phyloP scores from a whole-genome alignment of 2,329 filamentous ascomycete species.

The Fusarium hainanense region DNA sequence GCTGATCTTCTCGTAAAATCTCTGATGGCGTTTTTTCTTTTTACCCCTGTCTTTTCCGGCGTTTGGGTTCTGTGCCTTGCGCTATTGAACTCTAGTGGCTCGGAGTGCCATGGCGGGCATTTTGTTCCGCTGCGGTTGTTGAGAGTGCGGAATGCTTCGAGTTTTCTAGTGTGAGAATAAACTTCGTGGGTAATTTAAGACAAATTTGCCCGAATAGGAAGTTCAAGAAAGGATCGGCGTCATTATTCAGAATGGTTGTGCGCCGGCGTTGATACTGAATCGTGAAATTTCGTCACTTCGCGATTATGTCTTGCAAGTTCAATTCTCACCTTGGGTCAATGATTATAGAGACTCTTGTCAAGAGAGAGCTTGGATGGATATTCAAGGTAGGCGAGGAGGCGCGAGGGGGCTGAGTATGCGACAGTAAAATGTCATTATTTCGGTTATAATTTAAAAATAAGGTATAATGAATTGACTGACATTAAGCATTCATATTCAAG shows the following conservation, averaged over 20 bases:
- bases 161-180: not conserved
- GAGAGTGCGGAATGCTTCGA: not conserved
- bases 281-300: not conserved
- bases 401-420: too few relatives aligned
- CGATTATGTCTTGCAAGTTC: not conserved
- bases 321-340: too few relatives aligned
- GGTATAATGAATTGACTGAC: not conserved
- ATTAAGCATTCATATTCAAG: fast-evolving
- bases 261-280: fast-evolving
- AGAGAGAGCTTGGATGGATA: too few relatives aligned
- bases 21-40: not conserved
- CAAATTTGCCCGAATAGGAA: not conserved
- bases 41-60: not conserved
- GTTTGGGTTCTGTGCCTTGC: not conserved
- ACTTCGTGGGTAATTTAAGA: not conserved
- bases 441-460: not conserved
- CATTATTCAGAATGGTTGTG: not conserved
- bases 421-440: too few relatives aligned
- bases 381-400: too few relatives aligned
- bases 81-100: not conserved
- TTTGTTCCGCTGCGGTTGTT: not conserved
- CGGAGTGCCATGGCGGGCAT: not conserved
- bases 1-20: not conserved
- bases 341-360: too few relatives aligned
- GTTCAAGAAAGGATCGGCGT: not conserved